phyloP scores from a whole-genome alignment of 345 rosid genomes.

The Populus tremula region DNA sequence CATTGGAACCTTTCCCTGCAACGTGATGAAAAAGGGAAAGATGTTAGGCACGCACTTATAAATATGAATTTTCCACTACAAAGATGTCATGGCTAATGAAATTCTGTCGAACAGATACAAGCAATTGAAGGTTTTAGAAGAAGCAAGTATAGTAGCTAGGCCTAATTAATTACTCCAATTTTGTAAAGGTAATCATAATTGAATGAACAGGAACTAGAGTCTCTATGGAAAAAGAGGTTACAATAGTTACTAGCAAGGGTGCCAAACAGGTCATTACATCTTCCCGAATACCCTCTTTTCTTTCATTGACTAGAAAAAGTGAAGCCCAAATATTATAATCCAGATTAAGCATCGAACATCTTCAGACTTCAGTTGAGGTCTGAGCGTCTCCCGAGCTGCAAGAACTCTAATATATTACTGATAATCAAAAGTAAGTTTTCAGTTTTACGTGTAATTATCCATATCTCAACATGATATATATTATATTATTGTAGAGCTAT shows the following conservation, averaged over 20 bases:
- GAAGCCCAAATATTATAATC: neutral
- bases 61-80: neutral
- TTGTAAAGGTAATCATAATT: neutral
- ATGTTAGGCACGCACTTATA: neutral
- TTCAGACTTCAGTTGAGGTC: neutral
- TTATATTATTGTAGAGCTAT: neutral
- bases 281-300: neutral
- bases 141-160: neutral
- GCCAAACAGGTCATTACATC: neutral
- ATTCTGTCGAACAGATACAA: neutral
- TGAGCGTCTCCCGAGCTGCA: neutral
- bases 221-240: neutral
- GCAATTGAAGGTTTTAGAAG: neutral
- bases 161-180: neutral
- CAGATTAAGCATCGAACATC: neutral
- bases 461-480: neutral
- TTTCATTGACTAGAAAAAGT: neutral
- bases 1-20: slow-evolving; percentile 32
- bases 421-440: neutral
- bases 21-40: neutral
- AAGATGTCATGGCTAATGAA: neutral
- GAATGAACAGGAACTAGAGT: neutral
- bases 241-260: neutral
- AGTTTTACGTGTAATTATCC: neutral
- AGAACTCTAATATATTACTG: neutral